Conservation (phyloP, 2,329 filamentous ascomycete genomes). For the Alternaria angustiovoidea region DNA sequence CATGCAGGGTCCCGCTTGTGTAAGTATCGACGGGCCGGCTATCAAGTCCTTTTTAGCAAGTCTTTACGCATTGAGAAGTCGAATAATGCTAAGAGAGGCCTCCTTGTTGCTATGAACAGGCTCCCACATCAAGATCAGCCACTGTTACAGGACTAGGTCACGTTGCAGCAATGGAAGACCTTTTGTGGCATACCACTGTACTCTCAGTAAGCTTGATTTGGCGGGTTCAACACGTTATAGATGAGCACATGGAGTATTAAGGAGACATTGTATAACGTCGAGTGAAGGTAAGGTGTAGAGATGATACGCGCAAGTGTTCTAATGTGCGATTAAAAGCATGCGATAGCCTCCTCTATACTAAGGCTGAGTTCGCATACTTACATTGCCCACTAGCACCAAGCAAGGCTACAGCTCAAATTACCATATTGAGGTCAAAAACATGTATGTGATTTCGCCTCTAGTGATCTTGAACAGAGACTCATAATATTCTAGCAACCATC, state of each 20-base stretch:
- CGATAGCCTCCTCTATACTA: neutral
- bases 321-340: neutral
- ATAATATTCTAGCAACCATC: neutral
- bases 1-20: neutral
- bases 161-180: neutral
- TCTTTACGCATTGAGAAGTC: neutral
- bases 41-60: neutral
- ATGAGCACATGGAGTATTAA: neutral
- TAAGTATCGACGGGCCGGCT: neutral
- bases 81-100: neutral
- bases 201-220: neutral
- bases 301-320: neutral
- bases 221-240: neutral
- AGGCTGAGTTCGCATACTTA: too few relatives aligned
- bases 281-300: neutral
- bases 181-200: neutral
- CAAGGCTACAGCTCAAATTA: neutral
- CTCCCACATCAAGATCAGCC: neutral
- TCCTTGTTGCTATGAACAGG: neutral
- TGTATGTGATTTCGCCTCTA: neutral
- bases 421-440: neutral
- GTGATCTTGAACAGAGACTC: neutral
- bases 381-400: too few relatives aligned
- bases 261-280: neutral
- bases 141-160: neutral